These are phyloP conservation scores for Daldinia vernicosa DNA, from an alignment of 495 filamentous ascomycete genomes.

Conservation along the genomic window DNA sequence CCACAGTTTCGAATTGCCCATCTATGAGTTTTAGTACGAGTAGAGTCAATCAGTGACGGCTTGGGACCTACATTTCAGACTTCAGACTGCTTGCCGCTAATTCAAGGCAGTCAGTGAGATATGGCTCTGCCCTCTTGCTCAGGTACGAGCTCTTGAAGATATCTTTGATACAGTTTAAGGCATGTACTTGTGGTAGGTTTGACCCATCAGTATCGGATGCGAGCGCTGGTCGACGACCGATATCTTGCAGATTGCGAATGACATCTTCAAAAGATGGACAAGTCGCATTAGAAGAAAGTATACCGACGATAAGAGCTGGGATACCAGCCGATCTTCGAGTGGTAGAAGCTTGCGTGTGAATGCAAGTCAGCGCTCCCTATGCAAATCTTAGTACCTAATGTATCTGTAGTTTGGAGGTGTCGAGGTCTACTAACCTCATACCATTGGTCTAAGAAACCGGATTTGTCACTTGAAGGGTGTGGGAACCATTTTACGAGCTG, in stretches of 20 bases:
- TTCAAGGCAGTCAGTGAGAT: constrained; percentile 75
- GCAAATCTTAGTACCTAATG: constrained; percentile 29
- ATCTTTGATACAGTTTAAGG: constrained; percentile 88
- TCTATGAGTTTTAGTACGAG: constrained; percentile 52
- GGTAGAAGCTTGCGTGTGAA: constrained; percentile 76
- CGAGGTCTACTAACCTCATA: constrained; percentile 66
- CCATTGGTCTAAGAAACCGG: constrained; percentile 62
- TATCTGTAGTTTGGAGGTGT: neutral
- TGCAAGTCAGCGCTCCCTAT: constrained; percentile 68
- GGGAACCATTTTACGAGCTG: constrained; percentile 57
- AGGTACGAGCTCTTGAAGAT: constrained; percentile 83
- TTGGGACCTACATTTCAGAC: constrained; percentile 65
- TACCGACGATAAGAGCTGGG: constrained; percentile 81
- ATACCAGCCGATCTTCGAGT: constrained; percentile 93
- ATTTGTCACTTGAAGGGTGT: constrained; percentile 48
- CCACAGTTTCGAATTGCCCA: constrained; percentile 96
- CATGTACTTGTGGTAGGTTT: constrained; percentile 89
- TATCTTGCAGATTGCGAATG: constrained; percentile 56
- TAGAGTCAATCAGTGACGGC: neutral
- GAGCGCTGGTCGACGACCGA: constrained; percentile 64
- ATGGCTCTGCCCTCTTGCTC: constrained; percentile 67
- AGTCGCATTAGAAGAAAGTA: constrained; percentile 66
- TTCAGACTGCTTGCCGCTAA: constrained; percentile 78
- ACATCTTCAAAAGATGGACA: constrained; percentile 63
- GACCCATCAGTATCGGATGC: constrained; percentile 65